Conservation (phyloP, 192 early-diverging fungal species). For the Entomortierella lignicola region DNA sequence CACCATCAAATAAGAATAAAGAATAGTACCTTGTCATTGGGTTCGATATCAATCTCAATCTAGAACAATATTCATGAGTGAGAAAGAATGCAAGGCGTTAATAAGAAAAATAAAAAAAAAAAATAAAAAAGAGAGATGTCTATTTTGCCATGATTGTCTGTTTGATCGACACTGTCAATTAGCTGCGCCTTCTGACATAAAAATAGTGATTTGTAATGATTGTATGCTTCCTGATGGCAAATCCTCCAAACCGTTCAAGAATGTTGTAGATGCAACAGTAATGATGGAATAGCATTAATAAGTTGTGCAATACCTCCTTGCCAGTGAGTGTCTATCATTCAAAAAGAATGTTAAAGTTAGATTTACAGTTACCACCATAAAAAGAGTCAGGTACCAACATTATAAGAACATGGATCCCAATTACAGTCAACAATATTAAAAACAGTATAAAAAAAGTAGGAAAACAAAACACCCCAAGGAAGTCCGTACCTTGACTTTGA, state of each 20-base stretch:
- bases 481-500: constrained; percentile 83
- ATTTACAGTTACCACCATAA: no score
- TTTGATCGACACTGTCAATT: background rate
- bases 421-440: background rate
- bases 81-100: background rate
- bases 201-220: background rate
- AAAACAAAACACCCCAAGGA: no score
- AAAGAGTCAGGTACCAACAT: background rate
- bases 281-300: no score
- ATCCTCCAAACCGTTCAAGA: background rate
- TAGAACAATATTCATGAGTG: constrained; percentile 44
- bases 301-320: constrained; percentile 72
- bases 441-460: constrained; percentile 8
- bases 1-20: background rate
- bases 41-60: constrained; percentile 94
- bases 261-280: no score
- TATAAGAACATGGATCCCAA: background rate
- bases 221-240: background rate
- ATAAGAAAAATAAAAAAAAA: background rate
- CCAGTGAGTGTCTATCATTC: constrained; percentile 83
- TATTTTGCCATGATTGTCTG: background rate
- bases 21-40: constrained; percentile 69
- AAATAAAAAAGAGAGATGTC: no score
- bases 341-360: no score
- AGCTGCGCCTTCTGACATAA: constrained; percentile 1